These are phyloP conservation scores for Malus hybrid DNA, from an alignment of 331 rosid genomes.

Conservation along the genomic window DNA sequence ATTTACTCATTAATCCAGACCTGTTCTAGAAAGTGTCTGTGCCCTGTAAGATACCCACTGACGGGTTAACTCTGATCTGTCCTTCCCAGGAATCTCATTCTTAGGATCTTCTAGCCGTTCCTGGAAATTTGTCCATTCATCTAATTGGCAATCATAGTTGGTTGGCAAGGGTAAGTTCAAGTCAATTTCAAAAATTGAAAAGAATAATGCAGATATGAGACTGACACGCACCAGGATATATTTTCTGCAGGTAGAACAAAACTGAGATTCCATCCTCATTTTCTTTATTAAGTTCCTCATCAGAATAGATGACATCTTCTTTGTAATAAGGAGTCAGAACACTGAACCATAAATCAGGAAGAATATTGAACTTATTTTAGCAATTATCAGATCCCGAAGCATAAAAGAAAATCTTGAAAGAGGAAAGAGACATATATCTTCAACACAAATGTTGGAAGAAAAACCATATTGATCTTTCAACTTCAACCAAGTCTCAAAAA, in stretches of 20 bases:
- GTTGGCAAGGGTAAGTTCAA: slow-evolving; percentile 9
- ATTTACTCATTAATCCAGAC: slow-evolving; percentile 32
- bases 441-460: background rate
- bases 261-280: slow-evolving; percentile 95
- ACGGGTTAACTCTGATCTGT: slow-evolving; percentile 37
- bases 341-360: slow-evolving; percentile 38
- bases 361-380: slow-evolving; percentile 16
- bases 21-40: slow-evolving; percentile 95
- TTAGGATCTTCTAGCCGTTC: slow-evolving; percentile 39
- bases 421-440: background rate
- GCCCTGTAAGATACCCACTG: slow-evolving; percentile 96
- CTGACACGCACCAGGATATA: slow-evolving; percentile 79
- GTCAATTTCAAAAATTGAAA: slow-evolving; percentile 3
- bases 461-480: no score
- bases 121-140: slow-evolving; percentile 77
- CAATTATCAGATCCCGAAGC: slow-evolving; percentile 4
- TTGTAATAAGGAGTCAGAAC: slow-evolving; percentile 95
- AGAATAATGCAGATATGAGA: slow-evolving; percentile 13
- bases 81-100: background rate
- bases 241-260: slow-evolving; percentile 82
- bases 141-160: slow-evolving; percentile 28
- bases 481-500: no score
- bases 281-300: slow-evolving; percentile 51
- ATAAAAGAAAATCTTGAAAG: background rate
- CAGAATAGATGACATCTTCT: slow-evolving; percentile 81